phyloP scores from a whole-genome alignment of 1,284 basidiomycete genomes.

The Marasmius fiardii region DNA sequence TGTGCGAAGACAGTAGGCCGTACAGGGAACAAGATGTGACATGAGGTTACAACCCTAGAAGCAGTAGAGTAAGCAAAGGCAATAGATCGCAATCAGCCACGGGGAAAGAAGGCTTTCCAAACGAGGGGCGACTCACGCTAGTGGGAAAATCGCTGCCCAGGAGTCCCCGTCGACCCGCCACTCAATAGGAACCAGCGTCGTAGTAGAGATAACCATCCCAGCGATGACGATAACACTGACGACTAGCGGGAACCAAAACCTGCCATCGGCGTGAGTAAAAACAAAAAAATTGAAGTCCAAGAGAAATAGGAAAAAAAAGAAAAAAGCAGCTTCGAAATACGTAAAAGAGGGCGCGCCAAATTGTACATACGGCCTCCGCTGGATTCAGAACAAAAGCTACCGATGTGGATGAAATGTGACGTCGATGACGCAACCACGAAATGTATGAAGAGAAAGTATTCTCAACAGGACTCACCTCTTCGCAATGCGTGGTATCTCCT shows the following conservation, averaged over 20 bases:
- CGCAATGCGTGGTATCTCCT: conserved; percentile 80
- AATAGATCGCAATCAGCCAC: not conserved
- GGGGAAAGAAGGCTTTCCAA: not conserved
- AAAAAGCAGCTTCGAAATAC: not conserved
- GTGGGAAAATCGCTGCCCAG: conserved; percentile 17
- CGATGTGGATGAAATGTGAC: not conserved
- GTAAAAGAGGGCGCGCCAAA: not conserved
- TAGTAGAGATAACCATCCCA: conserved; percentile 14
- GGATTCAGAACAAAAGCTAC: not conserved
- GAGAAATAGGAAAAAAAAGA: not conserved
- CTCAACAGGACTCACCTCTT: conserved; percentile 40
- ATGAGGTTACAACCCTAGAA: conserved; percentile 10
- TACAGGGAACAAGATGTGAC: conserved; percentile 17
- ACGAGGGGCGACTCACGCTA: conserved; percentile 11
- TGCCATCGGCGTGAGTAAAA: not conserved
- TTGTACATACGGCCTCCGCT: no score
- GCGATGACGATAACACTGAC: conserved; percentile 10
- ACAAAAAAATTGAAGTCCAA: not conserved
- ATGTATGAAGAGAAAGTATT: not conserved
- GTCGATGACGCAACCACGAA: not conserved
- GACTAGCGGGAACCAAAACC: conserved; percentile 17
- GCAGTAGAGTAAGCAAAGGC: not conserved
- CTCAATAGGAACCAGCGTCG: conserved; percentile 13
- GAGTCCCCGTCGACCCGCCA: conserved; percentile 13
- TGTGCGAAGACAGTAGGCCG: not conserved